A percentile compares a stretch with the other conserved stretches of the same genome.
Conservation (phyloP, 176 grass and related monocot species). For the maize (Zea mays) region Zm-B73-REFERENCE-NAM-5.0 NC_050099.1:243457001-243457500, state of each 20-base stretch:
- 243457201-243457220: constrained; percentile 70
- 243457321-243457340: constrained; percentile 64
- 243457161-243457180: constrained; percentile 59
- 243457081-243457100: constrained; percentile 88
- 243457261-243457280: constrained; percentile 72
- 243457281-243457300: constrained; percentile 67
- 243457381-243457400: constrained; percentile 87
- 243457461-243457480: constrained; percentile 70
- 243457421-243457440: constrained; percentile 91
- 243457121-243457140: constrained; percentile 44
- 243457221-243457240: constrained; percentile 65
- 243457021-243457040: constrained; percentile 58
- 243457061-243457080: constrained; percentile 92
- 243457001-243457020: constrained; percentile 95
- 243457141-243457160: constrained; percentile 76
- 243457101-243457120: constrained; percentile 92
- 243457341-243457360: constrained; percentile 63
- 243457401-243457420: constrained; percentile 71
- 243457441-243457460: constrained; percentile 94
- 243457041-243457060: constrained; percentile 91
- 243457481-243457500: constrained; percentile 59
- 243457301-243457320: constrained; percentile 60
- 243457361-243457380: constrained; percentile 73
- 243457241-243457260: constrained; percentile 80
- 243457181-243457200: constrained; percentile 63